Evolutionary conservation across 2,329 filamentous ascomycete species (phyloP), one percentile per base, ranked within the genome.

Genomic region (Arachnomyces sp.): DNA sequence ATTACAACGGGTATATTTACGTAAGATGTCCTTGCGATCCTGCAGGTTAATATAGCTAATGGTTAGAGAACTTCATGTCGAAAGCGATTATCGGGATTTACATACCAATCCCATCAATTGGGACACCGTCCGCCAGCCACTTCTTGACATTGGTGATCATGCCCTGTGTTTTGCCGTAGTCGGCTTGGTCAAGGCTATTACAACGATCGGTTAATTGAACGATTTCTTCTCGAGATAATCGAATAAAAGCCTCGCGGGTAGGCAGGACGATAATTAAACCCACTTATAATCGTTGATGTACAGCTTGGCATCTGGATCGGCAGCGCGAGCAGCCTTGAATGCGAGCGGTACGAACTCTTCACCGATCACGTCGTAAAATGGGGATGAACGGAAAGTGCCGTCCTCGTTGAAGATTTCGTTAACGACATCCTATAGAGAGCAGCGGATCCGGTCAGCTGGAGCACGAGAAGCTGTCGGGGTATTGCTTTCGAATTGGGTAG

Each of bases 251-350:
- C n/a, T n/a, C n/a, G n/a, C 21, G 21, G 21, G 21, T 5, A 25
- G 21, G 21, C 21, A 5, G 9, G 21, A 9, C 21, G 21, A 29
- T 21, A 31, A 28, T 13, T 21, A n/a, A 28, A 31, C 56, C 51
- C 44, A 64, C 59, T 71, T 72, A 57, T 69, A 72, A 54, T 87
- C 82, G 62, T 87, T 88, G 65, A 86, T 84, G 67, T 84, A 88
- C 30, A 87, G 69, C 62, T 81, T 82, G 2, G 78, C 80, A 41
- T 62, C 52, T 2, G 82, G 80, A 57, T 86, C 83, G 11, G 79
- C 81, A 7, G 69, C 69, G 38, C 75, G 73, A 14, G 84, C 83
- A 8, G 82, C 76, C 38, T 75, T 69, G 65, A 86, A 87, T 28
- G 82, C 82, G 52, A 84, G 81, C 15, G 69, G 67, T 39, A 87